Evolutionary conservation across 768 basidiomycete genomes (phyloP).

Genomic region (Lyophyllum decastes): DNA sequence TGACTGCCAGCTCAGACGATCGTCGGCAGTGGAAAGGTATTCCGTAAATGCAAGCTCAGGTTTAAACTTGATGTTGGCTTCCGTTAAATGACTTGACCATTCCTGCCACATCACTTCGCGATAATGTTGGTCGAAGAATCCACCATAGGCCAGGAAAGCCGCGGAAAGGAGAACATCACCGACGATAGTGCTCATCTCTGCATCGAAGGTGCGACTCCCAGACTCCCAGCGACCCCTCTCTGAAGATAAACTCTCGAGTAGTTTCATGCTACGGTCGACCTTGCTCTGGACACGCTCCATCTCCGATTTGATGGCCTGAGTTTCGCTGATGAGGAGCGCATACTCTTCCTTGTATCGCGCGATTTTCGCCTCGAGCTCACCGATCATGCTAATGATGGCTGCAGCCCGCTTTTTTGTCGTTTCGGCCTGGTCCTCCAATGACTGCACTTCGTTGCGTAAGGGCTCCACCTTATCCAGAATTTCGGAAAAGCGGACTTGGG

Average conservation of each 20-base stretch:
- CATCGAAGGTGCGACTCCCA: conserved; percentile 93
- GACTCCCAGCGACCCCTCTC: conserved; percentile 94
- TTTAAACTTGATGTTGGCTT: conserved; percentile 92
- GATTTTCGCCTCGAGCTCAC: conserved; percentile 91
- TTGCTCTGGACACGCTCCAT: conserved; percentile 98
- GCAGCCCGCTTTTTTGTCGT: conserved; percentile 93
- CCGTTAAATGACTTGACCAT: conserved; percentile 87
- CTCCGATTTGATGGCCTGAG: conserved; percentile 94
- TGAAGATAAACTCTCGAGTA: conserved; percentile 92
- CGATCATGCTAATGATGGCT: conserved; percentile 89
- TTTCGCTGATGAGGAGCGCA: conserved; percentile 93
- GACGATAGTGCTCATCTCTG: conserved; percentile 98
- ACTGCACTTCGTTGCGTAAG: conserved; percentile 91
- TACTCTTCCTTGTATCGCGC: conserved; percentile 96
- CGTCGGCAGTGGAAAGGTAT: conserved; percentile 95
- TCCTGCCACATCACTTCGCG: conserved; percentile 97
- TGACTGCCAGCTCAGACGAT: conserved; percentile 93
- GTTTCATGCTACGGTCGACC: conserved; percentile 95
- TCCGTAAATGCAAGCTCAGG: conserved; percentile 90
- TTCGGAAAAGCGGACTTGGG: conserved; percentile 95
- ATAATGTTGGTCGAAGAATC: conserved; percentile 98
- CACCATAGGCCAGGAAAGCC: conserved; percentile 95
- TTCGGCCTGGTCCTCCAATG: conserved; percentile 88
- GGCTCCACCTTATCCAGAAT: conserved; percentile 98
- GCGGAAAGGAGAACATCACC: conserved; percentile 96